Base-by-base conservation (phyloP, 345 rosid genomes). In the Arabis alpina region DNA sequence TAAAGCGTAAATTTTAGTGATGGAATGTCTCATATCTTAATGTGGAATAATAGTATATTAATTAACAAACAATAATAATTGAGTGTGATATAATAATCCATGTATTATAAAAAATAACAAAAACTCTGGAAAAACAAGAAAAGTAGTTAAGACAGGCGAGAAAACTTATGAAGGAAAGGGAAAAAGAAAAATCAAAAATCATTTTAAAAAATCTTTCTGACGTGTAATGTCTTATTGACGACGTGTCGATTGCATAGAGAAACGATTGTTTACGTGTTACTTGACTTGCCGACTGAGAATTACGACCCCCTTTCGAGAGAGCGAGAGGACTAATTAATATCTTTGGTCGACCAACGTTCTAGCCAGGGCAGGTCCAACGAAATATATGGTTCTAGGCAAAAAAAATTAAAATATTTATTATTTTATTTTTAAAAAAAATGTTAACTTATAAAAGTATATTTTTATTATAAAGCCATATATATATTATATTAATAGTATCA, bases 1-100 rank as follows among this genome's bases (percentile, higher is more conserved):
- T 65, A 73, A 73, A 73, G 77, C 57, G 13, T 43, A 47, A 7
- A 56, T 39, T 25, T 48, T 73, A 56, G 59, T 49, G 52, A 54
- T 48, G 37, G 52, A 64, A 64, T 39, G 55, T 39, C 16, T 55
- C 42, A 30, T 64, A 54, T 16, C 30, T 7, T 42, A 15, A 28
- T 27, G 32, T 67, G 2, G 9, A 24, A 54, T 45, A 28, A 28
- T 28, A 39, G 28, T 48, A 13, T 45, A 68, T 27, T 48, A 14
- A 50, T 14, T 25, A 60, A 49, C 52, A 14, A 28, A 44, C 63
- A 16, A 24, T 37, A 30, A 37, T 48, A 55, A 44, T 68, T 43
- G 42, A 37, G 36, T 56, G 41, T 24, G 6, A 1, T 25, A 37
- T 30, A 19, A 57, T 36, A 54, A 54, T 19, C 45, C 14, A 16